Evolutionary conservation across 805 yeast genomes (phyloP).

Genomic region (Hagleromyces aurorensis): DNA sequence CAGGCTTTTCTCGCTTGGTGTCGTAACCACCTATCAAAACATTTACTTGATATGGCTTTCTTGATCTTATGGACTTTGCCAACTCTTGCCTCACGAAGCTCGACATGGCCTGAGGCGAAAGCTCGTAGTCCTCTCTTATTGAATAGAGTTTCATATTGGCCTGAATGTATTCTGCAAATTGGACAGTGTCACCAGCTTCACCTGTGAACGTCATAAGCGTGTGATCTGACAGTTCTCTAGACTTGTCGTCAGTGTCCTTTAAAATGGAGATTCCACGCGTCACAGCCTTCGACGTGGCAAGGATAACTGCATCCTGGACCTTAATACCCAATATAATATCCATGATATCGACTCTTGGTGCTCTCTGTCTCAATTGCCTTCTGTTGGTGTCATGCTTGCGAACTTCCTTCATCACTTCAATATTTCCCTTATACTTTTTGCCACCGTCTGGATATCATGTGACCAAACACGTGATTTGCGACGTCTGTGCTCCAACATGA

Average conservation of each 20-base stretch:
- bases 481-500: too few species aligned
- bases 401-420: too few species aligned
- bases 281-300: conserved; percentile 92
- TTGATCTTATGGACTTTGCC: conserved; percentile 82
- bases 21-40: conserved; percentile 84
- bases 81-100: conserved; percentile 81
- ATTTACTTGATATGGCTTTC: conserved; percentile 93
- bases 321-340: conserved; percentile 85
- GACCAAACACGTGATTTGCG: too few species aligned
- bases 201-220: conserved; percentile 86
- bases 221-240: conserved; percentile 64
- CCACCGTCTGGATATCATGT: too few species aligned
- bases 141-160: conserved; percentile 86
- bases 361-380: neutral
- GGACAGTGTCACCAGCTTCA: conserved; percentile 93
- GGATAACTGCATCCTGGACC: conserved; percentile 69
- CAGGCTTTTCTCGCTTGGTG: conserved; percentile 47
- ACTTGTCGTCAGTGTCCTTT: conserved; percentile 74
- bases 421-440: too few species aligned
- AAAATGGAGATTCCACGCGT: conserved; percentile 83
- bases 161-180: conserved; percentile 89
- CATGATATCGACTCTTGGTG: conserved; percentile 38
- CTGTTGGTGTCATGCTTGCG: too few species aligned
- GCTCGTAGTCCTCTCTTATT: conserved; percentile 75
- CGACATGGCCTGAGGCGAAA: conserved; percentile 80